Percentiles rank a stretch among this genome's conserved stretches.
Evolutionary conservation across 805 yeast genomes (phyloP).

Genomic region (Starmerella lactis-condensi): DNA sequence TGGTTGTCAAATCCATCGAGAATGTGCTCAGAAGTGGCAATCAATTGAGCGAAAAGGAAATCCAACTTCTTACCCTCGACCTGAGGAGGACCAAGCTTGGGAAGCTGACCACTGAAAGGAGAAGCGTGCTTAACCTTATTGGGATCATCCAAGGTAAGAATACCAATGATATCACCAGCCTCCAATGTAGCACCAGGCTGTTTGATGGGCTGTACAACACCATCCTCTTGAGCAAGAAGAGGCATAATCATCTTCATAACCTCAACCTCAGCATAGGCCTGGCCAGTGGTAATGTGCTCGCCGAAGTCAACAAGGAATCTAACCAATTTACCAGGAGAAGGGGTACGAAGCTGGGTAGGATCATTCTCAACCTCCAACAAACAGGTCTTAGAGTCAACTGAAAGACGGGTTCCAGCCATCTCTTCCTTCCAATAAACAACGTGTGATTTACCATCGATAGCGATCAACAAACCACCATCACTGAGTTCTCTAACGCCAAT

Average conservation of each 20-base stretch:
- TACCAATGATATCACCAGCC: conserved; percentile 95
- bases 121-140: conserved; percentile 91
- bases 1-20: conserved; percentile 88
- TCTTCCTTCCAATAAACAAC: conserved; percentile 96
- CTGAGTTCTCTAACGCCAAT: conserved; percentile 76
- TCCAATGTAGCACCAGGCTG: conserved; percentile 96
- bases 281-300: conserved; percentile 79
- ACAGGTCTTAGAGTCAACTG: conserved; percentile 91
- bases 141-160: conserved; percentile 87
- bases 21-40: conserved; percentile 53
- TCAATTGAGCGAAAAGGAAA: conserved; percentile 44
- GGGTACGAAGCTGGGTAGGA: conserved; percentile 96
- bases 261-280: conserved; percentile 94
- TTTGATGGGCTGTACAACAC: conserved; percentile 76
- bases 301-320: conserved; percentile 88
- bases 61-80: conserved; percentile 70
- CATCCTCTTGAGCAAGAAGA: conserved; percentile 78
- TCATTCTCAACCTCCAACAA: conserved; percentile 87
- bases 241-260: conserved; percentile 99
- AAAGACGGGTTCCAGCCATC: conserved; percentile 80
- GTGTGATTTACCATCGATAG: conserved; percentile 84
- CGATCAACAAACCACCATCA: conserved; percentile 82
- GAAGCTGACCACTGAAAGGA: conserved; percentile 87
- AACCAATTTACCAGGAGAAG: conserved; percentile 96
- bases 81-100: conserved; percentile 68